phyloP scores from a whole-genome alignment of 179 eudicot genomes.

The Silene noctiflora region DNA sequence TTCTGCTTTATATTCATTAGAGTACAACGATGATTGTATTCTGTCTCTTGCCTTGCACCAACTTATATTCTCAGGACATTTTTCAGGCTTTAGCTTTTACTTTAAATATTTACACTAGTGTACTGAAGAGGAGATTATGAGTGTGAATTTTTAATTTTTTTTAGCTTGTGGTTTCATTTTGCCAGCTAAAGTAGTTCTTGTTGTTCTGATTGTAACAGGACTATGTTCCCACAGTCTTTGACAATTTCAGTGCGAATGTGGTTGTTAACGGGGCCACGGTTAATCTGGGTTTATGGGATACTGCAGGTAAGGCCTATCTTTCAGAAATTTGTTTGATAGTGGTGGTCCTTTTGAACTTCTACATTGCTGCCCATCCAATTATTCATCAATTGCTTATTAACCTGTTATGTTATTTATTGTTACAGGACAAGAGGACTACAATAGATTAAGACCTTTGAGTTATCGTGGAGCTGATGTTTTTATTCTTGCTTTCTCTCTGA shows the following conservation, averaged over 20 bases:
- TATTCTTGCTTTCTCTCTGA: conserved; percentile 42
- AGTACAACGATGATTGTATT: neutral
- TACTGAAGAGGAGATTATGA: neutral
- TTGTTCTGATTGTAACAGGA: conserved; percentile 32
- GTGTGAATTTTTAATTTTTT: neutral
- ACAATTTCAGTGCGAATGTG: conserved; percentile 50
- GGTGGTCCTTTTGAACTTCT: neutral
- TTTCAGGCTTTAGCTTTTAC: neutral
- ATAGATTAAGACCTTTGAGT: conserved; percentile 48
- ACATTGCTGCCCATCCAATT: neutral
- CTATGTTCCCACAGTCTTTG: conserved; percentile 45
- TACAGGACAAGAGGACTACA: conserved; percentile 47
- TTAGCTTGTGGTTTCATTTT: neutral
- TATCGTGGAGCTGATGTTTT: conserved; percentile 47
- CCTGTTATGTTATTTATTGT: neutral
- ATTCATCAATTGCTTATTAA: neutral
- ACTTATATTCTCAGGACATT: neutral
- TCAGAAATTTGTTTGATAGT: neutral
- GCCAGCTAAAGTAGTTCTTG: neutral
- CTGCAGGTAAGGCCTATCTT: conserved; percentile 33
- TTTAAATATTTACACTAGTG: neutral
- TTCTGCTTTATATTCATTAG: neutral
- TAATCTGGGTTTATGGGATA: conserved; percentile 46
- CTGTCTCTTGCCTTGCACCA: neutral
- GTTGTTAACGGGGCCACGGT: conserved; percentile 46